Base-by-base conservation (phyloP, 1,284 basidiomycete genomes). In the Schizophyllum commune region DNA sequence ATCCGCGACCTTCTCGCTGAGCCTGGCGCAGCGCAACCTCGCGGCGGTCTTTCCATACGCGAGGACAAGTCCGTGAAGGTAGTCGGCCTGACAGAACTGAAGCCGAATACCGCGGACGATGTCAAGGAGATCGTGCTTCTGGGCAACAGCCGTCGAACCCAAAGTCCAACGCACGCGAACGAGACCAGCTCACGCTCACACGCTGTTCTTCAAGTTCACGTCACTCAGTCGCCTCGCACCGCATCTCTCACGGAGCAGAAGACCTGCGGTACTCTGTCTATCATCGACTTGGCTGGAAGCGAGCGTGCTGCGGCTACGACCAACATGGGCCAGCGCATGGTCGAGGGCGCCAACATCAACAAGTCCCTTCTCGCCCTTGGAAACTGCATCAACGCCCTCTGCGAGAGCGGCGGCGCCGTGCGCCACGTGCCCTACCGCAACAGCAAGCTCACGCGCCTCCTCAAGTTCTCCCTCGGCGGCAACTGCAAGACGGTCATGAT, bases 401-500 rank as follows among this genome's bases (percentile, higher is more conserved):
- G 95, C 77, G 94, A 89, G 75, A 91, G 85, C 62, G 92, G 93
- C 1, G 88, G 89, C 27, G 88, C 87, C 27, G 74, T 87, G 60
- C 89, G 91, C 32, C 96, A 98, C 71, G 83, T 98, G 8, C 96
- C 96, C 0, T 98, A 97, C 73, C 86, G 96, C 60, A 96, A 98
- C 78, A 95, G 92, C 77, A 98, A 98, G 74, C 89, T 98, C 67
- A 98, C 96, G 0, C 90, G 96, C 32, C 76, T 98, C 57, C 88
- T 98, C 70, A 97, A 98, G 74, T 97, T 96, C 77, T 96, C 95
- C 0, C 84, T 98, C 47, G 95, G 95, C 0, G 96, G 96, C 15
- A 98, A 98, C 74, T 98, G 96, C 81, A 93, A 96, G 75, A 98
- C 96, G 0, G 94, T 96, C 70, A 96, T 96, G 94, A 94, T 98